Base-by-base conservation (phyloP, 257 asterid genomes). In the Voacanga thouarsii region DNA sequence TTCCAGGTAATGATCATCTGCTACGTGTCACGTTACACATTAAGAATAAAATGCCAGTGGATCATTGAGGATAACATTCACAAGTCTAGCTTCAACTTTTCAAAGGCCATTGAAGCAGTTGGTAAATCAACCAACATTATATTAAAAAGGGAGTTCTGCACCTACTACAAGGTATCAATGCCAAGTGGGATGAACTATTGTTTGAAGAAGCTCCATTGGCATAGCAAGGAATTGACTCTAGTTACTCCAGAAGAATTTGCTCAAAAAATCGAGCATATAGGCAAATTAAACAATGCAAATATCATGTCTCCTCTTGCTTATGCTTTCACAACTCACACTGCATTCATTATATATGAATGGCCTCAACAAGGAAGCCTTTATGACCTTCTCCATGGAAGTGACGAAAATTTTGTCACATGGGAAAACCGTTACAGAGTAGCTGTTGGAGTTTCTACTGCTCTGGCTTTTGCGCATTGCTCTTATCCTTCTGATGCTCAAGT, bases 281-380 rank as follows among this genome's bases (percentile, higher is more conserved):
- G 70, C 16, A 71, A 61, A 28, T 68, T 61, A 0, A 75, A 59
- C 50, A 75, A 45, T 1, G 44, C 65, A 57, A 57, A 75, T 45
- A 75, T 70, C 47, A 75, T 75, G 72, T 26, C 18, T 5, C 63
- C 79, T 71, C 74, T 64, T 76, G 74, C 41, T 43, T 47, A 9
- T 63, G 50, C 12, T 45, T 24, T 76, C 2, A 59, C 19, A 45
- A 16, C 73, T 47, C 47, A 64, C 24, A 24, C 9, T 5, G 3
- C 63, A 26, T 45, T 0, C 47, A 43, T 76, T 0, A 1, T 76
- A 44, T 76, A 76, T 76, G 73, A 64, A 47, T 76, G 69, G 21
- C 79, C 79, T 76, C 63, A 76, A 65, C 72, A 61, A 60, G 80
- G 80, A 70, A 51, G 70, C 7, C 76, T 77, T 56, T 56, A 51